A percentile compares a stretch with the other conserved stretches of the same genome.
phyloP scores from a whole-genome alignment of 1,139 yeast genomes.

The Hyphopichia burtonii region DNA sequence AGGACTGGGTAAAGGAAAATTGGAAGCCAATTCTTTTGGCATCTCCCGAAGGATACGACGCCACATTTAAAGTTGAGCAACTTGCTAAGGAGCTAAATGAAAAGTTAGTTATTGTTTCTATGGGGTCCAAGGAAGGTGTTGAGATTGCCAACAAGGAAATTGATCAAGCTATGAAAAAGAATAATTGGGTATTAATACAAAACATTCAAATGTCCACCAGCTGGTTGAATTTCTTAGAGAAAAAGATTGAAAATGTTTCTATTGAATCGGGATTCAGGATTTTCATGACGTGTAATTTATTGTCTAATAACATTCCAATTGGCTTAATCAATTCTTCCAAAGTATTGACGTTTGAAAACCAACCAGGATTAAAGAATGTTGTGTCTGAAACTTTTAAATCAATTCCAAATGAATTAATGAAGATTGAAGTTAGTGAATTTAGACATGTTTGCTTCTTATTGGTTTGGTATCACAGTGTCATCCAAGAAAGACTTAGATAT shows the following conservation, averaged over 20 bases:
- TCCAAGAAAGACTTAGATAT: conserved; percentile 59
- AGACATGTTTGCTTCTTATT: conserved; percentile 52
- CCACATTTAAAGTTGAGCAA: conserved; percentile 53
- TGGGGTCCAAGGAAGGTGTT: conserved; percentile 76
- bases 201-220: conserved; percentile 70
- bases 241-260: conserved; percentile 30
- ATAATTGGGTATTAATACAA: conserved; percentile 73
- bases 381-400: conserved; percentile 43
- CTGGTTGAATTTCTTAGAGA: conserved; percentile 61
- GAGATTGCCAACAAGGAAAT: conserved; percentile 56
- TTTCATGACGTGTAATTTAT: conserved; percentile 59
- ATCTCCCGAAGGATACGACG: conserved; percentile 65
- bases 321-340: conserved; percentile 50
- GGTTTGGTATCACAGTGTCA: conserved; percentile 68
- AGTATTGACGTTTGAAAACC: conserved; percentile 58
- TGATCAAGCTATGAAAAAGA: conserved; percentile 40
- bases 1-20: conserved; percentile 16
- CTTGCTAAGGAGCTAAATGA: conserved; percentile 30
- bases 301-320: conserved; percentile 48
- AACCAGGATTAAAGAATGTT: conserved; percentile 57
- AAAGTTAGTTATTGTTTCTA: conserved; percentile 50
- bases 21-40: conserved; percentile 51
- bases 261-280: conserved; percentile 40
- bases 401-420: conserved; percentile 17
- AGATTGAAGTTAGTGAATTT: conserved; percentile 41